Evolutionary conservation across 2,329 filamentous ascomycete genomes (phyloP), one percentile per base, ranked within the genome.

Genomic region (Alternaria gaisen): DNA sequence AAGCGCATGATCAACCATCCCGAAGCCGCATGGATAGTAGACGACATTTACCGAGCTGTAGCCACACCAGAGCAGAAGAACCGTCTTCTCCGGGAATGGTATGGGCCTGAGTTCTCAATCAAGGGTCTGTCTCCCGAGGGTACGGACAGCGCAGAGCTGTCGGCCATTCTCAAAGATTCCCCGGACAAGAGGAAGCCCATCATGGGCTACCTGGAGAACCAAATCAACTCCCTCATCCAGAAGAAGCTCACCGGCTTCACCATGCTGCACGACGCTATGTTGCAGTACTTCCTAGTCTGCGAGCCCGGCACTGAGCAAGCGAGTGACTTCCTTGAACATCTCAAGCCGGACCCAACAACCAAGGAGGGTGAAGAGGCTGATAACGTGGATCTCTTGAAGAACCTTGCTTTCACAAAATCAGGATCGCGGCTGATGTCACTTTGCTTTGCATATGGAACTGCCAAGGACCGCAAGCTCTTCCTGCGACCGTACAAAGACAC

Each of bases 231-330:
- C 64, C 86, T 99, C 42, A 87, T 98, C 48, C 94, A 99, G 81
- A 99, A 99, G 87, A 95, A 95, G 81, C 90, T 95, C 81, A 96
- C 93, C 1, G 94, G 93, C 10, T 98, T 99, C 81, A 98, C 94
- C 2, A 96, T 99, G 86, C 87, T 99, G 20, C 96, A 99, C 79
- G 95, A 98, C 73, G 95, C 95, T 51, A 97, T 99, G 94, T 84
- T 97, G 61, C 94, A 99, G 77, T 99, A 97, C 80, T 97, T 94
- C 80, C 82, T 93, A 54, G 94, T 91, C 72, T 88, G 90, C 47
- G 90, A 91, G 66, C 83, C 87, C 5, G 93, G 91, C 4, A 92
- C 89, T 44, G 88, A 92, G 59, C 94, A 98, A 77, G 89, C 92
- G 42, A 91, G 85, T 32, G 93, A 97, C 71, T 97, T 97, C 74